Percentiles rank a stretch among this genome's conserved stretches.
These are phyloP conservation scores for Ophiostoma tasmaniense DNA, from an alignment of 2,329 filamentous ascomycete genomes.

Conservation along the genomic window DNA sequence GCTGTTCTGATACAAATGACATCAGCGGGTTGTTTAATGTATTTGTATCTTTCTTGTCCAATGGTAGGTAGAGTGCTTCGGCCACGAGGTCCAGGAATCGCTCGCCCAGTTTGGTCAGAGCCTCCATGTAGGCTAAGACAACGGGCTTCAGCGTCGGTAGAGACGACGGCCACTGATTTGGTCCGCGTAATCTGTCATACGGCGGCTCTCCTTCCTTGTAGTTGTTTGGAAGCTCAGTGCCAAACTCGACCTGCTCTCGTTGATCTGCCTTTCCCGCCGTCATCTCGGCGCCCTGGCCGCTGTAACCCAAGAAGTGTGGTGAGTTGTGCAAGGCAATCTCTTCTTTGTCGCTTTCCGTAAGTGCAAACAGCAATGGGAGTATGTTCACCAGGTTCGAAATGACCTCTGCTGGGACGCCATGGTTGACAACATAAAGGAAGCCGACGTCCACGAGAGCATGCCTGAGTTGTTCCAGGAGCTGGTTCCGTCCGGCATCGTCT, in stretches of 20 bases:
- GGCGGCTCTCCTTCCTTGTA: neutral
- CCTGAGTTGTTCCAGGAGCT: constrained; percentile 32
- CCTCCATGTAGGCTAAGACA: neutral
- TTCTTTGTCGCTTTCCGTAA: neutral
- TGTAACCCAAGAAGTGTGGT: constrained; percentile 54
- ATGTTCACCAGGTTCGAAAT: neutral
- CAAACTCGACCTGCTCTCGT: constrained; percentile 53
- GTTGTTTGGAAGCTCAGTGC: constrained; percentile 44
- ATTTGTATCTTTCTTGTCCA: neutral
- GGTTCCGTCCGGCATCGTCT: neutral
- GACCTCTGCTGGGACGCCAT: constrained; percentile 33
- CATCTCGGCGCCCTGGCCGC: constrained; percentile 44
- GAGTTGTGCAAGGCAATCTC: constrained; percentile 41
- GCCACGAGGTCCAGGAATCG: neutral
- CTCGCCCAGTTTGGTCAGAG: neutral
- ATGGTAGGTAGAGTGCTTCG: neutral
- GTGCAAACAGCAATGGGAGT: neutral
- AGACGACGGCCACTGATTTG: neutral
- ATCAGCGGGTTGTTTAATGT: neutral
- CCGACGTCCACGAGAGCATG: constrained; percentile 42
- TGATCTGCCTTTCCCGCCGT: constrained; percentile 45
- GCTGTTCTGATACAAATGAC: neutral
- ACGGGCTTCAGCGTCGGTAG: neutral
- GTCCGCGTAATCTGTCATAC: neutral
- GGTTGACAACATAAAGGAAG: constrained; percentile 45